Conservation (phyloP, 2,329 filamentous ascomycete species). For the Elsinoe perseae region DNA sequence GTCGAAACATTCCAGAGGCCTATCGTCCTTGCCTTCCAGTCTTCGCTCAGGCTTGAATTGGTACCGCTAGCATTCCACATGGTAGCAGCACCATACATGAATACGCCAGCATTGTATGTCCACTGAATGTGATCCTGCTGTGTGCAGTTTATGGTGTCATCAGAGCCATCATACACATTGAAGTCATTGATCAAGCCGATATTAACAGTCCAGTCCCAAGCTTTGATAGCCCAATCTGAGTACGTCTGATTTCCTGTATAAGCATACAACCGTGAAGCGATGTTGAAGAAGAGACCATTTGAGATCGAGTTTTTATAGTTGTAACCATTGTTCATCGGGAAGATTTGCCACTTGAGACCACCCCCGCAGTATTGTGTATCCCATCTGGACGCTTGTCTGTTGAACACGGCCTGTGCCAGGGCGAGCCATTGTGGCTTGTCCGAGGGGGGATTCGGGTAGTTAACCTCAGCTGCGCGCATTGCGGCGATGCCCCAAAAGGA, state of each 20-base stretch:
- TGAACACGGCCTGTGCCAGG: conserved; percentile 35
- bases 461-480: conserved; percentile 48
- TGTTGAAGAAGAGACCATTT: conserved; percentile 52
- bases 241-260: conserved; percentile 78
- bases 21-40: conserved; percentile 22
- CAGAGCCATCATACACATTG: conserved; percentile 49
- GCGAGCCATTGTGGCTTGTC: conserved; percentile 37
- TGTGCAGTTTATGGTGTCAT: conserved; percentile 45
- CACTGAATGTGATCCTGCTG: conserved; percentile 50
- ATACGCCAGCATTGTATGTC: conserved; percentile 59
- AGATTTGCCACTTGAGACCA: conserved; percentile 55
- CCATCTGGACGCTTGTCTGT: conserved; percentile 30
- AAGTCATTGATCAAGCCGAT: conserved; percentile 53
- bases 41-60: conserved; percentile 9
- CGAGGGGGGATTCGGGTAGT: conserved; percentile 36
- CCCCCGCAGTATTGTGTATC: conserved; percentile 28
- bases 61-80: conserved; percentile 35
- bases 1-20: conserved; percentile 7
- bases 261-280: conserved; percentile 60
- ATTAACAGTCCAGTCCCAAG: conserved; percentile 56
- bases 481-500: conserved; percentile 50
- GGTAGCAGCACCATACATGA: conserved; percentile 45
- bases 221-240: conserved; percentile 61
- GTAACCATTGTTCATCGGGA: conserved; percentile 62
- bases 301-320: conserved; percentile 52